Evolutionary conservation across 2,329 filamentous ascomycete species (phyloP), one percentile per base, ranked within the genome.

Genomic region (Paramyrothecium roridum): DNA sequence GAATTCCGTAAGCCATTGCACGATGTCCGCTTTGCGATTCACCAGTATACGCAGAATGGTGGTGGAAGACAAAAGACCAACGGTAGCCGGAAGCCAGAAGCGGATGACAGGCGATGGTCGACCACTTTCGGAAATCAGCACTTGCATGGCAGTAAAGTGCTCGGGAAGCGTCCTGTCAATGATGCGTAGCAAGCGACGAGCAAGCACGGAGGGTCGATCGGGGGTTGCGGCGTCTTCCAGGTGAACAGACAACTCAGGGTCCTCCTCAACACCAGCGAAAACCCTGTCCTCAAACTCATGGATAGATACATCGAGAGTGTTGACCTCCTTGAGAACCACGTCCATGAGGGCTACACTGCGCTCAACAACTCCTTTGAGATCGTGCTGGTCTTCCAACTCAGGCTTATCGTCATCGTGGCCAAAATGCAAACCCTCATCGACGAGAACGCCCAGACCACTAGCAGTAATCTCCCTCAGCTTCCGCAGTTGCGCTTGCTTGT

Each of bases 291-390:
- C 85, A 57, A 88, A 88, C 23, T 87, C 84, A 17, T 77, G 73
- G 8, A 86, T 77, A n/a, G 76, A 80, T 33, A 83, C 77, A 50
- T 90, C 85, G 45, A 89, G 71, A 21, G 81, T 77, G 49, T 84
- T 83, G 19, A 90, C 85, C 62, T 91, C 89, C 26, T 82, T 83
- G 7, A 96, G 81, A 20, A 98, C 87, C 64, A 88, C 89, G 65
- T 96, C 90, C 82, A 98, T 96, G 30, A 97, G 76, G 21, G 86
- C 85, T 48, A 97, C 88, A 62, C 89, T 96, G 55, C 88, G 85
- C 61, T 90, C 87, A 20, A 97, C 85, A 12, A 89, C 84, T 37
- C 84, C 84, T 70, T 92, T 95, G 70, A 83, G 80, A 58, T 83
- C 80, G 48, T 70, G 66, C 40, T 77, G 76, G 26, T 78, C 77